Evolutionary conservation across 2,329 filamentous ascomycete genomes (phyloP).

Genomic region (Pseudodiploospora longispora): DNA sequence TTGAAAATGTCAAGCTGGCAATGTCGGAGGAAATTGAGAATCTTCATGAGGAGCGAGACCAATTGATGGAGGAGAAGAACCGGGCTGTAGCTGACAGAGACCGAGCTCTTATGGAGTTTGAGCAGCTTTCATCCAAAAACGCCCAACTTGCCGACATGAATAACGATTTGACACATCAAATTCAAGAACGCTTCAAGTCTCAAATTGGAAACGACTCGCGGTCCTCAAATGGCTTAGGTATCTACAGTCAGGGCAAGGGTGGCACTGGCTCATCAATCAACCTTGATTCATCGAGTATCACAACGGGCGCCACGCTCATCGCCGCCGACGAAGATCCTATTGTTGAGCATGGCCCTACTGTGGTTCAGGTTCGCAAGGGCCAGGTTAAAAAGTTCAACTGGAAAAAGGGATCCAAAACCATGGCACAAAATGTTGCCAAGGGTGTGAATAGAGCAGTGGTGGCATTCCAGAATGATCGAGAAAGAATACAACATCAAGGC

Average conservation of each 20-base stretch:
- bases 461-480: conserved; percentile 55
- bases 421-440: conserved; percentile 90
- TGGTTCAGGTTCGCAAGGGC: conserved; percentile 90
- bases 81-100: conserved; percentile 80
- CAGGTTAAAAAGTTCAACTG: conserved; percentile 97
- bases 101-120: conserved; percentile 89
- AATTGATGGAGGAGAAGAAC: conserved; percentile 76
- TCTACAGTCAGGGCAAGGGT: conserved; percentile 46
- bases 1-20: conserved; percentile 52
- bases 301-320: conserved; percentile 51
- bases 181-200: conserved; percentile 85
- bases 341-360: conserved; percentile 71
- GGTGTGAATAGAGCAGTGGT: conserved; percentile 88
- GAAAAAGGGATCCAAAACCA: conserved; percentile 92
- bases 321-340: conserved; percentile 59
- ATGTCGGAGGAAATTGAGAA: conserved; percentile 52
- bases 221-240: conserved; percentile 47
- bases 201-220: conserved; percentile 49
- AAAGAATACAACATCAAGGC: conserved; percentile 37
- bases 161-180: conserved; percentile 88
- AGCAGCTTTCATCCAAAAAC: conserved; percentile 90
- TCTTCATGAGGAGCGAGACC: conserved; percentile 64
- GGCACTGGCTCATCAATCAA: conserved; percentile 42
- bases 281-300: conserved; percentile 44
- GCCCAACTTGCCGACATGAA: conserved; percentile 91